Base-by-base conservation (phyloP, 2,329 filamentous ascomycete species). In the Pyricularia pennisetigena region DNA sequence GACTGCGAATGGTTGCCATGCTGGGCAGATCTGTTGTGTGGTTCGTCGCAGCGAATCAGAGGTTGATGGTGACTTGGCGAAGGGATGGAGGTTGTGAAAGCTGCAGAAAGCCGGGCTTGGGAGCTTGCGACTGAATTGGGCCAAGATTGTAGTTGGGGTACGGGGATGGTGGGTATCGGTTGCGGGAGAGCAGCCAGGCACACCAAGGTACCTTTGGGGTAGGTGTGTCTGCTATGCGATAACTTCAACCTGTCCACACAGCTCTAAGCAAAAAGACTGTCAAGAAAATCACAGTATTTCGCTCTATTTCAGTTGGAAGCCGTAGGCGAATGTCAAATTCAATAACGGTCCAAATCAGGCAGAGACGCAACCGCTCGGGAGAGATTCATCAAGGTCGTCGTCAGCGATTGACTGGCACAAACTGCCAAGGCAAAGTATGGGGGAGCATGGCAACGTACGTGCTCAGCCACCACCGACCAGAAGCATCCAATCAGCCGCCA, bases 1-100 rank as follows among this genome's bases (percentile, higher is more conserved):
- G 72, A 61, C 74, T 76, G 67, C 75, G 72, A 68, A 75, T 74
- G 30, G 75, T 74, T 57, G 75, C 75, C 75, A 76, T 76, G 68
- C 70, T 73, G 71, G 72, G 71, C 71, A 70, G 62, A 69, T 71
- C 70, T 70, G 65, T 68, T 71, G 67, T 64, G 66, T 16, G 35
- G 68, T 61, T n/a, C 23, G 28, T 54, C 10, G 28, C 16, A 57
- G 68, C 68, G 67, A 70, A 71, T 71, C 68, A 69, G 69, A 66
- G 26, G 35, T 26, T n/a, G 30, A 35, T 14, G 10, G 23, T 29
- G 24, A 54, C 28, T 35, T 29, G 28, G 26, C 30, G 6, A 29
- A 26, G 35, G 10, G 4, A 41, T 49, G 35, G 23, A 49, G 23
- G 64, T 28, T 57, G 64, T 16, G 30, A 10, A 10, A 41, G 26